These are phyloP conservation scores for Helicocarpus griseus DNA, from an alignment of 2,329 filamentous ascomycete genomes.

Conservation along the genomic window DNA sequence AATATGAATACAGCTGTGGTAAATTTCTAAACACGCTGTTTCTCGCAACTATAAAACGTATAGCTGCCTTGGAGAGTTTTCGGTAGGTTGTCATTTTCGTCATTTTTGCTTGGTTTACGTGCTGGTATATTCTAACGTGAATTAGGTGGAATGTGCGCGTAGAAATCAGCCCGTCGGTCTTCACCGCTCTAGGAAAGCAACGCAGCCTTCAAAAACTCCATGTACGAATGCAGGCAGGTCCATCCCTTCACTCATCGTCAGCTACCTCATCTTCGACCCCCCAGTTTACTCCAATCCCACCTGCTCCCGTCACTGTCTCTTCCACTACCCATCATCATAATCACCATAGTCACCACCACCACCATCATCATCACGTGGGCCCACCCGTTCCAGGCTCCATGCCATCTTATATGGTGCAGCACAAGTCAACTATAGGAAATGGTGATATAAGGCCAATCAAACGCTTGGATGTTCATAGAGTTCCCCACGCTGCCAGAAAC, in stretches of 20 bases:
- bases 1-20: constrained; percentile 47
- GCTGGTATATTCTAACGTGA: neutral
- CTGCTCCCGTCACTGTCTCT: constrained; percentile 15
- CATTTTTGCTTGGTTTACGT: neutral
- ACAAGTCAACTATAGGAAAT: neutral
- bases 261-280: constrained; percentile 22
- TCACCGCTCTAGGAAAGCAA: constrained; percentile 47
- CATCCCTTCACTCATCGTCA: constrained; percentile 45
- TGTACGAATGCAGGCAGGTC: constrained; percentile 49
- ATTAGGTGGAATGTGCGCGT: constrained; percentile 55
- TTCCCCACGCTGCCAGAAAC: constrained; percentile 40
- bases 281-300: neutral
- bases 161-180: constrained; percentile 51
- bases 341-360: constrained; percentile 15
- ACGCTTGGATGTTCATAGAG: constrained; percentile 2
- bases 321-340: constrained; percentile 8
- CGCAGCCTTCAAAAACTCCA: constrained; percentile 44
- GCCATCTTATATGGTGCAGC: neutral
- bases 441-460: neutral
- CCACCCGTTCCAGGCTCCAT: constrained; percentile 4
- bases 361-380: constrained; percentile 15
- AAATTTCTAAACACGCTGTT: constrained; percentile 57
- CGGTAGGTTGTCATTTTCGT: constrained; percentile 26
- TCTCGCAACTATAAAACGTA: constrained; percentile 47
- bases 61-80: constrained; percentile 48